A percentile compares a stretch with the other conserved stretches of the same genome.
phyloP scores from a whole-genome alignment of 2,329 filamentous ascomycete species.

The Aspergillus piperis region DNA sequence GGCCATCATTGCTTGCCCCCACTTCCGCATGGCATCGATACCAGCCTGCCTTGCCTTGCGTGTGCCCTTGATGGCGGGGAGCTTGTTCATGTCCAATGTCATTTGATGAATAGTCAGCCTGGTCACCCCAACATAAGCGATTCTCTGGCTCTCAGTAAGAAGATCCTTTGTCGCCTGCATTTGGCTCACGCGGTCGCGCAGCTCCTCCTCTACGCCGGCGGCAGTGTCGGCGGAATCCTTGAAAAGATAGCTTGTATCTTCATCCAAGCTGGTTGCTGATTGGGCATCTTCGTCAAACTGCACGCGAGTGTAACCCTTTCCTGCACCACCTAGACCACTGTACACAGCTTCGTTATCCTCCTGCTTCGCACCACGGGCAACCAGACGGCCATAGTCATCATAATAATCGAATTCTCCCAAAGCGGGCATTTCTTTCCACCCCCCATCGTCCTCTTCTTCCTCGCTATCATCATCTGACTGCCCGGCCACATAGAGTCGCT shows the following conservation, averaged over 20 bases:
- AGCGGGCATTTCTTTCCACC: conserved; percentile 93
- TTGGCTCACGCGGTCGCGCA: conserved; percentile 81
- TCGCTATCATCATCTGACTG: conserved; percentile 44
- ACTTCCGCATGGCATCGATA: conserved; percentile 84
- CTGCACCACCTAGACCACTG: conserved; percentile 78
- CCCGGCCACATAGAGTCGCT: conserved; percentile 64
- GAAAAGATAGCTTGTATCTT: conserved; percentile 95
- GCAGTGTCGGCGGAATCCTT: conserved; percentile 69
- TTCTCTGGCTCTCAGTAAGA: conserved; percentile 89
- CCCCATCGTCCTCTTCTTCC: conserved; percentile 61
- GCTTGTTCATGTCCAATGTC: conserved; percentile 65
- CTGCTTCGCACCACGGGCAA: conserved; percentile 76
- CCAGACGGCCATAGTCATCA: conserved; percentile 84
- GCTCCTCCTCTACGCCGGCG: conserved; percentile 68
- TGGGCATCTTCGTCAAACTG: conserved; percentile 91
- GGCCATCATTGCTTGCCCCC: conserved; percentile 98
- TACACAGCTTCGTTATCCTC: conserved; percentile 68
- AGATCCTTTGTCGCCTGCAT: conserved; percentile 95
- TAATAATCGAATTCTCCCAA: conserved; percentile 93
- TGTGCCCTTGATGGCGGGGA: conserved; percentile 62
- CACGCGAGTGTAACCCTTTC: conserved; percentile 94
- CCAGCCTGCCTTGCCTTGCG: conserved; percentile 73
- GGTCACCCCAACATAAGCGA: conserved; percentile 92
- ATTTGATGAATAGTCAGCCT: conserved; percentile 78
- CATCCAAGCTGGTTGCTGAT: conserved; percentile 93